A percentile compares a stretch with the other conserved stretches of the same genome.
phyloP scores from a whole-genome alignment of 768 basidiomycete genomes.

The Cystoderma amianthinum region DNA sequence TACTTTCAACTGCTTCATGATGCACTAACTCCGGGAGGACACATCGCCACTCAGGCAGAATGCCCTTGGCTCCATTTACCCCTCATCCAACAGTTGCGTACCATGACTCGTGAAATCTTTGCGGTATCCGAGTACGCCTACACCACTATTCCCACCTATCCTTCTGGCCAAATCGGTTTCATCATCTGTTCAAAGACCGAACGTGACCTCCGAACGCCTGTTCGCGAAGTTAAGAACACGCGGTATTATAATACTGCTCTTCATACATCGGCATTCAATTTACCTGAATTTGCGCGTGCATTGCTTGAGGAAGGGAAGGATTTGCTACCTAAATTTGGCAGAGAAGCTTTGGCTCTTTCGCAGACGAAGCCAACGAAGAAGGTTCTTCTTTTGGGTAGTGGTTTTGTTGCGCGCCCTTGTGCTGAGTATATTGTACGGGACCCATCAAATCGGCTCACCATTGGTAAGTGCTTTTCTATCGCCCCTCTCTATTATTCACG shows the following conservation, averaged over 20 bases:
- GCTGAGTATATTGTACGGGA: conserved; percentile 88
- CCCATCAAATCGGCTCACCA: conserved; percentile 75
- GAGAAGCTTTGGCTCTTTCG: conserved; percentile 38
- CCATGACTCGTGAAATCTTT: conserved; percentile 70
- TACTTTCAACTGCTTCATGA: conserved; percentile 95
- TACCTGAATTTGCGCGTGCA: conserved; percentile 87
- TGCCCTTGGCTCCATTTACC: conserved; percentile 91
- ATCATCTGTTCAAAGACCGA: conserved; percentile 80
- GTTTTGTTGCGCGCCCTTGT: conserved; percentile 93
- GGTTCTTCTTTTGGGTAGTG: conserved; percentile 88
- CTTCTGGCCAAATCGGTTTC: conserved; percentile 97
- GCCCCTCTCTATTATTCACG: not conserved
- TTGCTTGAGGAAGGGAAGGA: conserved; percentile 69
- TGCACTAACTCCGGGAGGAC: conserved; percentile 82
- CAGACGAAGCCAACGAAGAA: conserved; percentile 46
- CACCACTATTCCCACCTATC: conserved; percentile 97
- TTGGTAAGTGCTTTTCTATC: conserved; percentile 44
- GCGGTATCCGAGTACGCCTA: conserved; percentile 83
- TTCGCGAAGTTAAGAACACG: conserved; percentile 65
- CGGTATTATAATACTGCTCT: conserved; percentile 82
- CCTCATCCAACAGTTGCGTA: conserved; percentile 72
- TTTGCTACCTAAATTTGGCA: conserved; percentile 71
- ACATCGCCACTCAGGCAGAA: conserved; percentile 94
- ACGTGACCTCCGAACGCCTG: conserved; percentile 64
- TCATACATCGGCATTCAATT: conserved; percentile 77